Percentiles rank a stretch among this genome's conserved stretches.
Evolutionary conservation across 2,329 filamentous ascomycete species (phyloP).

Genomic region (Beauveria australis): DNA sequence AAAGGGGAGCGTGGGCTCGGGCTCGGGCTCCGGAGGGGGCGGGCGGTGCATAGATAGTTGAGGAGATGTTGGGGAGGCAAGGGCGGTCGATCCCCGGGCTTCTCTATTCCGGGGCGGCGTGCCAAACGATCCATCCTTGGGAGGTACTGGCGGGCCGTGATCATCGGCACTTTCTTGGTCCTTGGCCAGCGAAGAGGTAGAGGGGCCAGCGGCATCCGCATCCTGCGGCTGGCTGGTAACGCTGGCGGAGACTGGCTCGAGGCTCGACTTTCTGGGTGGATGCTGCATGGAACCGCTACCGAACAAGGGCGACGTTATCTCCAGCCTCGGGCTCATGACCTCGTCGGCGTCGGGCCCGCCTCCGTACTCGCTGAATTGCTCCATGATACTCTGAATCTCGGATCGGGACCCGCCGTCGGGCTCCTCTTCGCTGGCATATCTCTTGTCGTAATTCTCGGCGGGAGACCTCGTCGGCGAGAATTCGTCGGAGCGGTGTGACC

Average conservation of each 20-base stretch:
- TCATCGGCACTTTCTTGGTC: slow-evolving; percentile 33
- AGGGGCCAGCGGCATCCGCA: slow-evolving; percentile 29
- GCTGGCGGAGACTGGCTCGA: slow-evolving; percentile 52
- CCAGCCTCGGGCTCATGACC: slow-evolving; percentile 85
- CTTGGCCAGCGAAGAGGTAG: slow-evolving; percentile 31
- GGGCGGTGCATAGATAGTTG: slow-evolving; percentile 48
- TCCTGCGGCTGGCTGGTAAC: slow-evolving; percentile 35
- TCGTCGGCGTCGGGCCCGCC: slow-evolving; percentile 67
- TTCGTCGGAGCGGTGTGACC: slow-evolving; percentile 36
- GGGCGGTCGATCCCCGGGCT: slow-evolving; percentile 24
- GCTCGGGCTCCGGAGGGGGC: slow-evolving; percentile 64
- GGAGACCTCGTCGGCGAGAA: slow-evolving; percentile 44
- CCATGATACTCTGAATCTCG: slow-evolving; percentile 97
- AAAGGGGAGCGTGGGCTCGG: slow-evolving; percentile 80
- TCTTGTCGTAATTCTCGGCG: slow-evolving; percentile 48
- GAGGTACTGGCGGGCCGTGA: slow-evolving; percentile 48
- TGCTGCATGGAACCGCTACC: slow-evolving; percentile 54
- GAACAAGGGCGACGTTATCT: slow-evolving; percentile 72
- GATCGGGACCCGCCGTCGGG: slow-evolving; percentile 63
- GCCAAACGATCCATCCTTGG: slow-evolving; percentile 46
- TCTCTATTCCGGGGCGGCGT: slow-evolving; percentile 30
- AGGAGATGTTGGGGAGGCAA: slow-evolving; percentile 36
- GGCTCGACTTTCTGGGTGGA: slow-evolving; percentile 76
- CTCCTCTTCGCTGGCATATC: slow-evolving; percentile 51
- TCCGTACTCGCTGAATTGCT: slow-evolving; percentile 75